Conservation (phyloP, 2,329 filamentous ascomycete species). For the Stachybotrys chlorohalonatus region DNA sequence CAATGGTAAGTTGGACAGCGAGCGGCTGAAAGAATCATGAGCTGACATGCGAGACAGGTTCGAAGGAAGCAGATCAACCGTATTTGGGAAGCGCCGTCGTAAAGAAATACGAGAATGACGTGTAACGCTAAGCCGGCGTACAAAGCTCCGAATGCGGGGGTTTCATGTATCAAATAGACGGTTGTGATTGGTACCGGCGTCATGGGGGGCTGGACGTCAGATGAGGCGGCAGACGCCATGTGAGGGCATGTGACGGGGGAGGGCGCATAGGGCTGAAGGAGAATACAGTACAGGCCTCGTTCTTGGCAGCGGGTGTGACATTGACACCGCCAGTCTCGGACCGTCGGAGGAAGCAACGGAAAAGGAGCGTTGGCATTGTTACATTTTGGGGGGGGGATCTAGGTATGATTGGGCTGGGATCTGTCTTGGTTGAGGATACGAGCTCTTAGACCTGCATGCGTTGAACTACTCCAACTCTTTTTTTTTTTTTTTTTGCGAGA, state of each 20-base stretch:
- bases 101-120: constrained; percentile 3
- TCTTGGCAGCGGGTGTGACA: background rate
- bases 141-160: background rate
- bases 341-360: background rate
- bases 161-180: background rate
- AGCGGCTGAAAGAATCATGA: background rate
- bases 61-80: constrained; percentile 59
- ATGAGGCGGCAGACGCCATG: background rate
- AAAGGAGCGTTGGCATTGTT: background rate
- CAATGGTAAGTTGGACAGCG: constrained; percentile 60
- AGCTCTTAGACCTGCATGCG: no score
- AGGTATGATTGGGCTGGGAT: no score
- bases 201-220: background rate
- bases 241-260: background rate
- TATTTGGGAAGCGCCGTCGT: constrained; percentile 42
- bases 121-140: background rate
- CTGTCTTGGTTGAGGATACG: no score
- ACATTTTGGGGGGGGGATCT: no score
- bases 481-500: no score
- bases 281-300: background rate
- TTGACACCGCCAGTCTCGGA: background rate
- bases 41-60: constrained; percentile 26
- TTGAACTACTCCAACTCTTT: no score
- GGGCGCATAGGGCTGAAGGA: background rate
- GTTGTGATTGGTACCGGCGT: background rate